A percentile compares a stretch with the other conserved stretches of the same genome.
Conservation (phyloP, 23 red algal species). For the Agarophyton chilense region DNA sequence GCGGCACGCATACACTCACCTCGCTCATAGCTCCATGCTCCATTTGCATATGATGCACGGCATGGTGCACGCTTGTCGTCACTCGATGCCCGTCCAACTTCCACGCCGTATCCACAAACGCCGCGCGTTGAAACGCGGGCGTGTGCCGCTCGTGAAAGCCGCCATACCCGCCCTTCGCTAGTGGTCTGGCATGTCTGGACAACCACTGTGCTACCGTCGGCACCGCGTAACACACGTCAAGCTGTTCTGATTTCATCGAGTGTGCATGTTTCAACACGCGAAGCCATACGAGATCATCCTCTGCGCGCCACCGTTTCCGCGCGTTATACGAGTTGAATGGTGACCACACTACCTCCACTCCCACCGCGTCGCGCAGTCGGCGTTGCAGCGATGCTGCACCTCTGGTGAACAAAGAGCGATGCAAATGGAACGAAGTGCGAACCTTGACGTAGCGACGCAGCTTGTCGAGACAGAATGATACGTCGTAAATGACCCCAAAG, state of each 20-base stretch:
- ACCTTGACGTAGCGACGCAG: constrained; percentile 3
- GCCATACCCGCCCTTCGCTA: constrained; percentile 31
- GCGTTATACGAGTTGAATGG: constrained; percentile 41
- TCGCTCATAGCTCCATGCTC: constrained; percentile 9
- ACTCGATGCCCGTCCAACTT: constrained; percentile 16
- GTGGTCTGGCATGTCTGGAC: not conserved
- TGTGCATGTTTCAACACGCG: not conserved
- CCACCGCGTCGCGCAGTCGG: not conserved
- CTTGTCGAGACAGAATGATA: constrained; percentile 6
- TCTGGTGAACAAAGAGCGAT: not conserved
- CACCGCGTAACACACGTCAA: constrained; percentile 20
- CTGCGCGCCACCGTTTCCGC: constrained; percentile 17
- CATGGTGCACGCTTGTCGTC: constrained; percentile 8
- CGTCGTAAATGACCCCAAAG: constrained; percentile 62
- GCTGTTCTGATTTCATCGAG: not conserved
- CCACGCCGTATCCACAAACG: constrained; percentile 51
- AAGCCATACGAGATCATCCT: constrained; percentile 33
- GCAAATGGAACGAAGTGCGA: constrained; percentile 10
- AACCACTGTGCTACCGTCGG: constrained; percentile 45
- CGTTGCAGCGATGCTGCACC: not conserved
- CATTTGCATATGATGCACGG: constrained; percentile 26
- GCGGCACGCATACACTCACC: constrained; percentile 38
- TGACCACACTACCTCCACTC: constrained; percentile 19
- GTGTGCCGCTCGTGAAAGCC: constrained; percentile 12
- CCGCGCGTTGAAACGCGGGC: constrained; percentile 10